Conservation (phyloP, 345 rosid genomes). For the Melastoma malabathricum region DNA sequence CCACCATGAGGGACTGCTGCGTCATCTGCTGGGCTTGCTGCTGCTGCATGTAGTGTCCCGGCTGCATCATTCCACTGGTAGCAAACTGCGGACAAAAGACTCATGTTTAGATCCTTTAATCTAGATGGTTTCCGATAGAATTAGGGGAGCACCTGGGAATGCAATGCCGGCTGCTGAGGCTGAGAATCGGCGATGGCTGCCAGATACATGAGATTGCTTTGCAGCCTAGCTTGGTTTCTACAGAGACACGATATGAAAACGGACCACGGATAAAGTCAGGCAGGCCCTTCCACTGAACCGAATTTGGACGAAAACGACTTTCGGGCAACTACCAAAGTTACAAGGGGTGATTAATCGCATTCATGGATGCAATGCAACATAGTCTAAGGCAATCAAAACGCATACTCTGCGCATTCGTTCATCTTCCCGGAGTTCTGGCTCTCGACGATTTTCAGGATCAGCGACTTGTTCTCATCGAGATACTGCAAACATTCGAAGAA, state of each 20-base stretch:
- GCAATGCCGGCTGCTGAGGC: conserved; percentile 76
- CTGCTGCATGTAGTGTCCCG: conserved; percentile 81
- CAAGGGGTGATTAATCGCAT: too few species aligned
- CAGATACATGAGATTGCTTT: conserved; percentile 92
- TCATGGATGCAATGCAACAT: too few species aligned
- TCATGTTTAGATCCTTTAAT: too few species aligned
- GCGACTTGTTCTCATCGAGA: conserved; percentile 97
- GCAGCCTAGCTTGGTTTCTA: conserved; percentile 97
- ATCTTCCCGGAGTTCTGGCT: conserved; percentile 94
- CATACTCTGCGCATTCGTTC: conserved; percentile 97
- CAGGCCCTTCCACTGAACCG: too few species aligned
- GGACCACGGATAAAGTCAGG: not conserved
- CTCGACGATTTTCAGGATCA: conserved; percentile 99
- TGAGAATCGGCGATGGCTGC: conserved; percentile 99
- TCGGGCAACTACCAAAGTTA: too few species aligned
- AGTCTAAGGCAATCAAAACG: not conserved
- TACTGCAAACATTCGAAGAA: conserved; percentile 39
- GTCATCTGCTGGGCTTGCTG: conserved; percentile 89
- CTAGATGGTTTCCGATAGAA: not conserved
- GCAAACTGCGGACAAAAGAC: conserved; percentile 32
- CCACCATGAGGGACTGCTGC: conserved; percentile 79
- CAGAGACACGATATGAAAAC: conserved; percentile 4
- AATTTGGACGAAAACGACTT: too few species aligned
- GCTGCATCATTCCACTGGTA: conserved; percentile 57
- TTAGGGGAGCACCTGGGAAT: conserved; percentile 52